Evolutionary conservation across 2,329 filamentous ascomycete species (phyloP), one percentile per base, ranked within the genome.

Genomic region (Ascochyta pisi): DNA sequence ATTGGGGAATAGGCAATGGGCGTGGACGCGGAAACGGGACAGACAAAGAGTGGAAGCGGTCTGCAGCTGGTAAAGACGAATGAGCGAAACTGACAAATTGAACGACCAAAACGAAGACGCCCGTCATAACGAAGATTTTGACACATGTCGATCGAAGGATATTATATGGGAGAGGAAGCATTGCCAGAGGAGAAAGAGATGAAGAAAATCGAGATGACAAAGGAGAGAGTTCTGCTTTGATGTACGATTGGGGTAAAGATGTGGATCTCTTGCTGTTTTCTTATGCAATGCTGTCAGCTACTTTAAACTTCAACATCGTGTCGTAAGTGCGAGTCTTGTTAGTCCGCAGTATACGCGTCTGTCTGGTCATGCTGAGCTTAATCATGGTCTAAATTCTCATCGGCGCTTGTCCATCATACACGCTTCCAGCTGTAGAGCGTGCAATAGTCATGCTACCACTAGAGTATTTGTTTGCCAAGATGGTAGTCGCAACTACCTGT

Each of bases 1-100:
- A 63, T 27, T 63, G 61, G 13, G 57, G 45, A 16, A 41, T 10
- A 23, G 42, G 37, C 3, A 35, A 16, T 5, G 42, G 37, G 9
- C 29, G 39, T 9, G 52, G 60, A 26, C 60, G 42, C 24, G 46
- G 19, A 31, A 63, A 61, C 4, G 62, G 49, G 10, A 59, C 49
- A 0, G 60, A 55, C 9, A 60, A 39, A 29, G 42, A 33, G 23
- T 42, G 29, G 9, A 46, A 27, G n/a, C 37, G 37, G 16, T 53
- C 37, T 22, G 15, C 23, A 12, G 37, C 19, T 26, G 22, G 41
- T 34, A 41, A 34, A 5, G 37, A 53, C 12, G 42, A 22, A 22
- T 22, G 42, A 19, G 27, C 6, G 12, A 53, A n/a, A 37, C n/a
- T 46, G n/a, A 15, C 10, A 4, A 46, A 0, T 13, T 41, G 29